A percentile compares a stretch with the other conserved stretches of the same genome.
phyloP scores from a whole-genome alignment of 345 rosid genomes.

The Kandelia obovata region DNA sequence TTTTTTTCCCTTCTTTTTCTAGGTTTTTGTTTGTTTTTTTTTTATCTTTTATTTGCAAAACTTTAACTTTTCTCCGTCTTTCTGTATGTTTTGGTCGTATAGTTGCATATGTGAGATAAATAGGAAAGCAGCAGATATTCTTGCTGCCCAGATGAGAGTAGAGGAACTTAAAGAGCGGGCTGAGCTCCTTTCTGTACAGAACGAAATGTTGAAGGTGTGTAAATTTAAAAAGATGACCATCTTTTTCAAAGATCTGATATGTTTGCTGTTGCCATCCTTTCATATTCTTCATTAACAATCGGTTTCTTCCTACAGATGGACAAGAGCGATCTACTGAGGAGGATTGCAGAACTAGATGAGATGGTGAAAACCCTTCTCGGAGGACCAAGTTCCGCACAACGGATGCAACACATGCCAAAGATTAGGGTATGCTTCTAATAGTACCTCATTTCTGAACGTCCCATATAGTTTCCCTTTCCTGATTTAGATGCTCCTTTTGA shows the following conservation, averaged over 20 bases:
- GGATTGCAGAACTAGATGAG: constrained; percentile 66
- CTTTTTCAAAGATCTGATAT: neutral
- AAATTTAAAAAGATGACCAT: constrained; percentile 4
- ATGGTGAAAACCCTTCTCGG: constrained; percentile 43
- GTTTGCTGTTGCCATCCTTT: neutral
- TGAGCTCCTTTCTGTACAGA: constrained; percentile 74
- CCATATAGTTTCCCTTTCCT: neutral
- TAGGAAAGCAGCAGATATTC: constrained; percentile 59
- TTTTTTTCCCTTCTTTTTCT: no score
- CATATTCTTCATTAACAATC: neutral
- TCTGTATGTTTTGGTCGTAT: constrained; percentile 13
- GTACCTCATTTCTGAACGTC: neutral
- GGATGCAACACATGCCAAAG: constrained; percentile 32
- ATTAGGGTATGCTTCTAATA: constrained; percentile 27
- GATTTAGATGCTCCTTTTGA: constrained; percentile 5
- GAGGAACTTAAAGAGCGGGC: constrained; percentile 80
- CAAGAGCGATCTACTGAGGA: constrained; percentile 65
- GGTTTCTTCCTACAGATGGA: constrained; percentile 44
- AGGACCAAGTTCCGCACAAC: constrained; percentile 38
- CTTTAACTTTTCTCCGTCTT: neutral
- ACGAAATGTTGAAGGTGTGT: constrained; percentile 73
- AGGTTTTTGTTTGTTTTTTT: no score
- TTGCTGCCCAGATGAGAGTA: constrained; percentile 48
- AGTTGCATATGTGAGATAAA: constrained; percentile 61
- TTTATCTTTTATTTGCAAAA: no score